phyloP scores from a whole-genome alignment of 2,329 filamentous ascomycete species.

The Microcera coccophila region DNA sequence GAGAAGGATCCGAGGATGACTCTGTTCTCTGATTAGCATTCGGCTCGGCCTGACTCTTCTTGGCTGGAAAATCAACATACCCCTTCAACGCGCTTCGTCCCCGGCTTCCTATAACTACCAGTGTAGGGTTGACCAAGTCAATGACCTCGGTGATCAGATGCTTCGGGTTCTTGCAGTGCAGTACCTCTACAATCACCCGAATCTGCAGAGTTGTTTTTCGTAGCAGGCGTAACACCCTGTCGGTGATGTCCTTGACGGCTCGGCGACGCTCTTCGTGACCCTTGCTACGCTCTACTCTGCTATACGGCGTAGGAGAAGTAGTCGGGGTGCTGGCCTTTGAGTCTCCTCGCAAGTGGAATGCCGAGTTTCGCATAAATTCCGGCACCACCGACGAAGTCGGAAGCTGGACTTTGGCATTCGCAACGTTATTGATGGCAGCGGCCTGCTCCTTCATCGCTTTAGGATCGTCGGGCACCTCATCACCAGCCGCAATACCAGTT shows the following conservation, averaged over 20 bases:
- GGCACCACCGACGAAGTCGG: slow-evolving; percentile 32
- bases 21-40: slow-evolving; percentile 47
- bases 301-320: slow-evolving; percentile 47
- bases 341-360: slow-evolving; percentile 26
- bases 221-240: slow-evolving; percentile 77
- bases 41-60: background rate
- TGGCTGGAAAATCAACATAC: slow-evolving; percentile 47
- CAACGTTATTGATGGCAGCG: slow-evolving; percentile 63
- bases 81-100: slow-evolving; percentile 90
- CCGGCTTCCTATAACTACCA: slow-evolving; percentile 89
- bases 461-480: slow-evolving; percentile 64
- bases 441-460: slow-evolving; percentile 74
- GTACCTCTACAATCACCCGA: slow-evolving; percentile 87
- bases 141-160: slow-evolving; percentile 97
- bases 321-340: slow-evolving; percentile 34
- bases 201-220: slow-evolving; percentile 91
- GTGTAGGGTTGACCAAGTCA: slow-evolving; percentile 82
- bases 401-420: slow-evolving; percentile 36
- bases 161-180: slow-evolving; percentile 97
- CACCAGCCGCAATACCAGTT: slow-evolving; percentile 49
- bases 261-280: slow-evolving; percentile 75
- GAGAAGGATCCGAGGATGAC: slow-evolving; percentile 94
- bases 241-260: slow-evolving; percentile 79
- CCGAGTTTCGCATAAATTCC: slow-evolving; percentile 31
- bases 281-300: slow-evolving; percentile 50